Base-by-base conservation (phyloP, 2,329 filamentous ascomycete genomes). In the Fusarium sororula region DNA sequence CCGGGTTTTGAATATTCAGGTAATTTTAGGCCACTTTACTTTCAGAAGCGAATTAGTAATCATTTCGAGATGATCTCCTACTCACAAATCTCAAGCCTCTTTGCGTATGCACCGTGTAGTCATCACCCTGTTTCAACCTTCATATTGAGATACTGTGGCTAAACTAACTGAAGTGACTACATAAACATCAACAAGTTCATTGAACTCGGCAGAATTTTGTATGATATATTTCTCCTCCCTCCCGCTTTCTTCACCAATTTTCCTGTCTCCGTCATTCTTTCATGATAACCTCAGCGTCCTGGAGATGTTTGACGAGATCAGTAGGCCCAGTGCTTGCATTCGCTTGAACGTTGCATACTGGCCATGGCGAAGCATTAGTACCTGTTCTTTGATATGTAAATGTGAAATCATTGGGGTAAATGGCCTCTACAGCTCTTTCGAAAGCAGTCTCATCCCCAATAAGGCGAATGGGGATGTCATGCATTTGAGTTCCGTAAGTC, bases 171-270 rank as follows among this genome's bases (percentile, higher is more conserved):
- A n/a, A 15, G 32, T 35, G 4, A 35, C 14, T 35, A 8, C 32
- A 15, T 35, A 35, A 4, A 15, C 14, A 35, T 15, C 32, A 35
- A 4, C 1, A 35, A 35, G 32, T 3, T 28, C 5, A 3, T 14
- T 3, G 3, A 13, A 17, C 11, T n/a, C 6, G 11, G 3, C 0
- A n/a, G 1, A 5, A 5, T 6, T 10, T 20, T 14, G 3, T 8
- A 5, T 2, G 0, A 3, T 6, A 24, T 20, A 7, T 20, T 30
- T 20, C 1, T 17, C 30, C 48, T 24, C 48, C 22, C 3, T 10
- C n/a, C 1, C 6, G 1, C 5, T 5, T 47, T 15, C 17, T 6
- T 3, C 11, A 7, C 3, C 15, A 13, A 50, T 13, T 0, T n/a
- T 9, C 28, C 15, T 22, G 7, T 5, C 3, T 12, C 10, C 12